phyloP scores from a whole-genome alignment of 257 asterid genomes.

The Primulina eburnea region DNA sequence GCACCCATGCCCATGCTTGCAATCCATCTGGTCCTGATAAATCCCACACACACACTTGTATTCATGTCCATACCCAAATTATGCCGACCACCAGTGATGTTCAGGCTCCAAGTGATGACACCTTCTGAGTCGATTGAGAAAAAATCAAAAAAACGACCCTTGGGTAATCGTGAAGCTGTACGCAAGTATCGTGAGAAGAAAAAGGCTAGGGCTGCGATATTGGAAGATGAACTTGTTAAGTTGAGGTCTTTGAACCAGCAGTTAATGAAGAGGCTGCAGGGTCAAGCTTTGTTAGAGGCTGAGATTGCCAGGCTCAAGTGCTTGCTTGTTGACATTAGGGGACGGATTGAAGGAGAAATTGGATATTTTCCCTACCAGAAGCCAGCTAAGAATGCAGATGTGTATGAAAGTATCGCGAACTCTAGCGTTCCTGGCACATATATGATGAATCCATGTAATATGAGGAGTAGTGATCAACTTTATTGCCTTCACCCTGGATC shows the following conservation, averaged over 20 bases:
- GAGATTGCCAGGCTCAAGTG: constrained; percentile 92
- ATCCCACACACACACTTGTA: constrained; percentile 80
- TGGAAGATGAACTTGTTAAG: constrained; percentile 81
- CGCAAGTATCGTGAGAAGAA: constrained; percentile 95
- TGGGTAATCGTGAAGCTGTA: constrained; percentile 95
- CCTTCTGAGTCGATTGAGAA: constrained; percentile 88
- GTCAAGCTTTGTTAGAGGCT: constrained; percentile 85
- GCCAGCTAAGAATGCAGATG: constrained; percentile 50
- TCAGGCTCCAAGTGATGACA: constrained; percentile 70
- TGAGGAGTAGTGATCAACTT: constrained; percentile 73
- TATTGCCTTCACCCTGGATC: constrained; percentile 73
- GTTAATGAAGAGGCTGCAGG: constrained; percentile 81
- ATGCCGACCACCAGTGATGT: constrained; percentile 62
- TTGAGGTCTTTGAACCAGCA: constrained; percentile 84
- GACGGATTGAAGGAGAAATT: constrained; percentile 95
- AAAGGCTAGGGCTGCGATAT: constrained; percentile 80
- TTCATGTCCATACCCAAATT: constrained; percentile 91
- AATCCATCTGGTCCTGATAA: constrained; percentile 87
- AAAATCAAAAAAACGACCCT: constrained; percentile 58
- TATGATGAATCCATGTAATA: constrained; percentile 73
- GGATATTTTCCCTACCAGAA: constrained; percentile 96
- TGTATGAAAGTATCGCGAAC: constrained; percentile 39
- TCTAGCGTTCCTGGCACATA: constrained; percentile 56
- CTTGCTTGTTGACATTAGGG: constrained; percentile 90
- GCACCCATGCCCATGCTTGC: constrained; percentile 97